Percentiles rank a stretch among this genome's conserved stretches.
phyloP scores from a whole-genome alignment of 768 basidiomycete genomes.

The Clathrus columnatus region DNA sequence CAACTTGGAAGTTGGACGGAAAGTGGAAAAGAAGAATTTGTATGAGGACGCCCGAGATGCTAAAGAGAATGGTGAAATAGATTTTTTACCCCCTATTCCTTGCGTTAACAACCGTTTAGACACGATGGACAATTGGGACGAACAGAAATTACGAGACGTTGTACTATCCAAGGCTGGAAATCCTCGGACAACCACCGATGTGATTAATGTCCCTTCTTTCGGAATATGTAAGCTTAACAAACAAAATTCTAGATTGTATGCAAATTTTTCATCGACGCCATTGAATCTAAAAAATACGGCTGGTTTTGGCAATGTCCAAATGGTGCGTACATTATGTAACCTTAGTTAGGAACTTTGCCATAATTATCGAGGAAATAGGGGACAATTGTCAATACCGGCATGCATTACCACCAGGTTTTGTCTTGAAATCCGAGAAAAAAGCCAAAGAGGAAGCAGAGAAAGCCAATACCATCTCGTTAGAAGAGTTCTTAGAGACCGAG shows the following conservation, averaged over 20 bases:
- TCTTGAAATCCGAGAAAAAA: conserved; percentile 90
- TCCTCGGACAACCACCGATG: conserved; percentile 87
- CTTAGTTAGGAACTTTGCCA: too few species aligned
- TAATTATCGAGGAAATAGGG: conserved; percentile 14
- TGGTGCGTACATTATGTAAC: conserved; percentile 34
- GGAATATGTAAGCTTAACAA: background rate
- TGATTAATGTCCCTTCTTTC: conserved; percentile 28
- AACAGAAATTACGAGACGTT: conserved; percentile 85
- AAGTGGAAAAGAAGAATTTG: conserved; percentile 91
- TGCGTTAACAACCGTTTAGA: conserved; percentile 37
- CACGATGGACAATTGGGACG: conserved; percentile 98
- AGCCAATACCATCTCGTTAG: conserved; percentile 80
- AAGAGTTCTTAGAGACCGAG: conserved; percentile 97
- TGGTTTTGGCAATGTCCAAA: conserved; percentile 98
- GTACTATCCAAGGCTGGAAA: conserved; percentile 84
- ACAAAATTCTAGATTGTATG: conserved; percentile 72
- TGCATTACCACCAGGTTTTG: conserved; percentile 91
- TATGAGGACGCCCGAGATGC: conserved; percentile 86
- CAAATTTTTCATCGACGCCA: conserved; percentile 94
- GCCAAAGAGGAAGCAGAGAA: conserved; percentile 86
- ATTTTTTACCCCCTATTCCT: conserved; percentile 16
- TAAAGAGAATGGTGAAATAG: conserved; percentile 51
- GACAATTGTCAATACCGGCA: conserved; percentile 89
- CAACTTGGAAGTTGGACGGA: conserved; percentile 78
- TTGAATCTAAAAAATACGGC: conserved; percentile 80